Percentiles rank a stretch among this genome's conserved stretches.
Conservation (phyloP, 768 basidiomycete species). For the Tremella fuciformis region DNA sequence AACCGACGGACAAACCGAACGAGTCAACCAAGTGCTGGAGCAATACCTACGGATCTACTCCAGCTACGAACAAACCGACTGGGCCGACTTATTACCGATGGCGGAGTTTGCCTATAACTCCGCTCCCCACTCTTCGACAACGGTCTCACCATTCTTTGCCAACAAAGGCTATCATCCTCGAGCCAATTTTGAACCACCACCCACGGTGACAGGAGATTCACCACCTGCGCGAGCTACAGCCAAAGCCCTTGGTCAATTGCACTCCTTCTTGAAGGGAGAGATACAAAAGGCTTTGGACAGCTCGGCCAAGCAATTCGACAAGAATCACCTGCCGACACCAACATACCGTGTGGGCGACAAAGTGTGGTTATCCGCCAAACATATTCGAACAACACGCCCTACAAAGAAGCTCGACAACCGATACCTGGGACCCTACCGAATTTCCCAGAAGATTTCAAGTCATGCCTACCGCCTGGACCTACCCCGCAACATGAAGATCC, state of each 20-base stretch:
- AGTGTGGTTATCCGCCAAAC: slow-evolving; percentile 17
- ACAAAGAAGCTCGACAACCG: slow-evolving; percentile 29
- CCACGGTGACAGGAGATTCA: not conserved
- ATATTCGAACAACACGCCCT: slow-evolving; percentile 29
- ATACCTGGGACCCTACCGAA: slow-evolving; percentile 10
- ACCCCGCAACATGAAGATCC: slow-evolving; percentile 17
- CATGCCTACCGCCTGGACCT: slow-evolving; percentile 17
- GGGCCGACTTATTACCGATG: slow-evolving; percentile 48
- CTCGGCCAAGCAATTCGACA: slow-evolving; percentile 44
- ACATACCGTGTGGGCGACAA: no score
- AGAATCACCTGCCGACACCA: slow-evolving; percentile 19
- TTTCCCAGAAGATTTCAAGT: slow-evolving; percentile 6
- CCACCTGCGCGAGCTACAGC: not conserved
- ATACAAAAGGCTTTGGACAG: slow-evolving; percentile 30
- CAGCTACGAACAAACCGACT: slow-evolving; percentile 50
- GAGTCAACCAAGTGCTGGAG: slow-evolving; percentile 13
- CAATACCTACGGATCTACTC: slow-evolving; percentile 10
- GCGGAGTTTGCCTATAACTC: no score
- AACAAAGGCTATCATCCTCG: slow-evolving; percentile 18
- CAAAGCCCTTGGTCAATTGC: not conserved
- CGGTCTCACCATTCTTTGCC: slow-evolving; percentile 16
- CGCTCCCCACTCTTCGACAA: slow-evolving; percentile 14
- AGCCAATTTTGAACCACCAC: not conserved
- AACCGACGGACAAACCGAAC: slow-evolving; percentile 52
- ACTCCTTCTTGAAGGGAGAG: not conserved